Base-by-base conservation (phyloP, 805 yeast species). In the Saccharomycopsis sp. region DNA sequence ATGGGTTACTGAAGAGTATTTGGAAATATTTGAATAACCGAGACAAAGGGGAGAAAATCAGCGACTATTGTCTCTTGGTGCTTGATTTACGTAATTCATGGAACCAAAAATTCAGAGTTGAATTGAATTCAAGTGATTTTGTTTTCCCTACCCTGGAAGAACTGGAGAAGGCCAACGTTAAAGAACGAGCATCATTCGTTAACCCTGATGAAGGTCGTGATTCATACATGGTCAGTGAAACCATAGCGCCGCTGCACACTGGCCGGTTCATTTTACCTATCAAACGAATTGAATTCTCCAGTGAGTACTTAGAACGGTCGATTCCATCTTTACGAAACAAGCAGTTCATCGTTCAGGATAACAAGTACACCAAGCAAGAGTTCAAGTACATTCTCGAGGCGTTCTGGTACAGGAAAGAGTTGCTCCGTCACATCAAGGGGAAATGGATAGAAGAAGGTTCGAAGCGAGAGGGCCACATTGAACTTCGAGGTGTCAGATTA, bases 11-110 rank as follows among this genome's bases (percentile, higher is more conserved):
- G 9, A 39, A 47, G 11, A 43, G 38, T 20, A 45, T 48, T 29
- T 48, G 52, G 53, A 33, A 49, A 9, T 50, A 50, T 32, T 56
- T 70, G 51, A 52, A 59, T 5, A 44, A 41, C 4, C 47, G 59
- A 28, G 61, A 61, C 4, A 59, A 65, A 17, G n/a, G n/a, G n/a
- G n/a, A n/a, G n/a, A 63, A 61, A 5, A 59, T 70, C 41, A 63
- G 74, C 2, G 78, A 77, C 40, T 85, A 72, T 59, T 79, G 82
- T 51, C 62, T 83, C 38, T 63, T 84, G 43, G 69, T 86, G 1
- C 56, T 90, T 11, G 97, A 93, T 58, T 62, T 93, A 46, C 72
- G 87, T 52, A 90, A 93, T 59, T 71, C 84, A 2, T 89, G 96
- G 93, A 70, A 74, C 4, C 81, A 79, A 40, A 71, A 72, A 23